Evolutionary conservation across 2,329 filamentous ascomycete species (phyloP).

Genomic region (Aspergillus sp.): DNA sequence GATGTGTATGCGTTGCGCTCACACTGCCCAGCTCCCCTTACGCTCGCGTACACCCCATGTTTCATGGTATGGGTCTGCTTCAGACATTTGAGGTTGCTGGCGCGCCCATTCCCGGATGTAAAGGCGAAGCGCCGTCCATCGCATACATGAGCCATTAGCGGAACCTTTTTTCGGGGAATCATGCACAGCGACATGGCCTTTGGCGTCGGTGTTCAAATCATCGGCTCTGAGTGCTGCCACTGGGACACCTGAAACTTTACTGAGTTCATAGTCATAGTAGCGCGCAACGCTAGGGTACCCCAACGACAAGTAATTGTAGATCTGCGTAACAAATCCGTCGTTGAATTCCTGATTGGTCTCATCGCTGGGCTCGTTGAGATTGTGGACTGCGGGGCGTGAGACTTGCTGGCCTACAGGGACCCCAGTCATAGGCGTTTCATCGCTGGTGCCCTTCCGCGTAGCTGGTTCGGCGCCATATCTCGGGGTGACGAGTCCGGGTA

Average conservation of each 20-base stretch:
- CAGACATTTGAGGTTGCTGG: conserved; percentile 75
- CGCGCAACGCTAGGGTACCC: conserved; percentile 87
- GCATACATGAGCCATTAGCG: conserved; percentile 59
- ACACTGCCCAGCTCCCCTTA: conserved; percentile 68
- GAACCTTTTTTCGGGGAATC: conserved; percentile 50
- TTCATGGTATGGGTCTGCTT: conserved; percentile 58
- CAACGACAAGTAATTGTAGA: conserved; percentile 94
- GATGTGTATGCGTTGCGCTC: background rate
- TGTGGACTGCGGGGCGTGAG: background rate
- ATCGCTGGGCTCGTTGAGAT: conserved; percentile 39
- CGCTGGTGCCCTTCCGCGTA: background rate
- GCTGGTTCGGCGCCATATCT: background rate
- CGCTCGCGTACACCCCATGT: conserved; percentile 67
- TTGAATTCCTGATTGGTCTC: conserved; percentile 70
- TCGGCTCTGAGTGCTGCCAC: conserved; percentile 72
- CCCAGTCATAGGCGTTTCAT: background rate
- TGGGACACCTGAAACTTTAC: conserved; percentile 74
- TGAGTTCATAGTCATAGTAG: conserved; percentile 81
- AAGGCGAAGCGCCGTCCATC: conserved; percentile 81
- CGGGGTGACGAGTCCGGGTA: conserved; percentile 33
- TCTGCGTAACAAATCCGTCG: conserved; percentile 87
- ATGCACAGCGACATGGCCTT: conserved; percentile 71
- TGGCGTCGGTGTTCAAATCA: conserved; percentile 67
- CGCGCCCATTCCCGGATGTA: conserved; percentile 91
- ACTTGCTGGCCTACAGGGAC: background rate